Conservation (phyloP, 441 rosid species). For the Croton laevigatus region DNA sequence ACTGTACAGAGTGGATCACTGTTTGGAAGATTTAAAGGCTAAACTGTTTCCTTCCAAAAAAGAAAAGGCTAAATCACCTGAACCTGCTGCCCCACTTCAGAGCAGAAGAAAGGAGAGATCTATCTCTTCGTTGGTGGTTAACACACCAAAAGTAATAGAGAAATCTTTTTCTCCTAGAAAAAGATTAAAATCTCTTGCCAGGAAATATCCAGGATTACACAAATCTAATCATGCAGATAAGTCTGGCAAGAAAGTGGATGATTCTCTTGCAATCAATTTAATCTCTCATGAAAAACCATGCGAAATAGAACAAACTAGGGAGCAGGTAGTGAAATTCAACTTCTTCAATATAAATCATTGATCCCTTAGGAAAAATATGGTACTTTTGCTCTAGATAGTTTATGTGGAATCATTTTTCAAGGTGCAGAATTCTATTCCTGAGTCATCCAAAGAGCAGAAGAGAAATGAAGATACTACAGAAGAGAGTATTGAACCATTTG, state of each 20-base stretch:
- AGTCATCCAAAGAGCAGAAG: slow-evolving; percentile 23
- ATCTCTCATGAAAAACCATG: slow-evolving; percentile 41
- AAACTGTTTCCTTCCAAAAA: slow-evolving; percentile 49
- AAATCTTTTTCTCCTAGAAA: slow-evolving; percentile 44
- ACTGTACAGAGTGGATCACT: slow-evolving; percentile 58
- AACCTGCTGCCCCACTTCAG: slow-evolving; percentile 23
- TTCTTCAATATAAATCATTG: background rate
- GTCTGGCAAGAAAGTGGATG: slow-evolving; percentile 20
- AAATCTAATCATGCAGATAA: slow-evolving; percentile 28
- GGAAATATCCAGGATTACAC: slow-evolving; percentile 40
- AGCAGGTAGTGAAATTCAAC: slow-evolving; percentile 40
- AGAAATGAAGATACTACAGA: slow-evolving; percentile 22
- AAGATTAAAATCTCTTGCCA: slow-evolving; percentile 40
- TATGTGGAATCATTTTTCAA: slow-evolving; percentile 12
- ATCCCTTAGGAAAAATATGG: background rate
- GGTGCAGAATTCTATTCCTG: slow-evolving; percentile 27
- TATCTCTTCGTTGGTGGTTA: slow-evolving; percentile 55
- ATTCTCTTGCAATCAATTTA: slow-evolving; percentile 23
- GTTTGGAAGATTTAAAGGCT: slow-evolving; percentile 57
- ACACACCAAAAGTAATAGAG: slow-evolving; percentile 44
- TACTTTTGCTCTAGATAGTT: background rate
- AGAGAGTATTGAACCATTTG: slow-evolving; percentile 31
- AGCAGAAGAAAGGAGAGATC: slow-evolving; percentile 59
- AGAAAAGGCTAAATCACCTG: slow-evolving; percentile 30
- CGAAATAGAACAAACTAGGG: slow-evolving; percentile 30